Evolutionary conservation across 1,284 basidiomycete species (phyloP), one percentile per base, ranked within the genome.

Genomic region (Ceratobasidium sp.): DNA sequence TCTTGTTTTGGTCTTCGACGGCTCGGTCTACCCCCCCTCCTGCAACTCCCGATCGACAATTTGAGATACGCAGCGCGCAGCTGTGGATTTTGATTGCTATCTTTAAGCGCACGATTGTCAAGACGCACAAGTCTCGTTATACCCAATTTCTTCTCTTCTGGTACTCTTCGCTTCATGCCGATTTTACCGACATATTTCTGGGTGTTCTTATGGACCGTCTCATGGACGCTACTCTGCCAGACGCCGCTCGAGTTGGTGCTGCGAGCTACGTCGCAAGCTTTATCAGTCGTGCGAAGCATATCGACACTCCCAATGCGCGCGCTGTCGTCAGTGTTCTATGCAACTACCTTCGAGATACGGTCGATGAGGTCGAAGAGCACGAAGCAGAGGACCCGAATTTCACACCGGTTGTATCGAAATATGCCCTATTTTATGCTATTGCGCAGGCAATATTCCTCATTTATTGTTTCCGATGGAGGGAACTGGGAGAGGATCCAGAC

Each of bases 121-220:
- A 91, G 43, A 99, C 98, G 0, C 97, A 97, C 84, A 95, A 96
- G 80, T 98, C 95, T 0, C 93, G 97, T 50, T 97, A 99, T 80
- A 96, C 96, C 1, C 98, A 99, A 78, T 99, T 99, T 82, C 86
- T 99, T 74, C 79, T 99, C 55, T 99, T 99, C 85, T 97, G 95
- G 91, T 95, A 92, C 79, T 88, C 95, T 26, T 98, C 96, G 0
- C 89, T 98, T 70, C 91, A 96, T 76, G 85, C 91, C 8, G 90
- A 94, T 73, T 98, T 96, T 78, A 89, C 93, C 50, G 97, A 99
- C 80, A 87, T 94, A 73, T 98, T 99, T 80, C 92, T 96, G 73
- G 96, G 96, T 50, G 89, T 96, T 78, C 90, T 99, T 30, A 91
- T 98, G 54, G 91, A 92, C 21, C 91, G 93, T 74, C 83, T 98